Conservation (phyloP, 129 eudicot genomes). For the Flaveria linearis region DNA sequence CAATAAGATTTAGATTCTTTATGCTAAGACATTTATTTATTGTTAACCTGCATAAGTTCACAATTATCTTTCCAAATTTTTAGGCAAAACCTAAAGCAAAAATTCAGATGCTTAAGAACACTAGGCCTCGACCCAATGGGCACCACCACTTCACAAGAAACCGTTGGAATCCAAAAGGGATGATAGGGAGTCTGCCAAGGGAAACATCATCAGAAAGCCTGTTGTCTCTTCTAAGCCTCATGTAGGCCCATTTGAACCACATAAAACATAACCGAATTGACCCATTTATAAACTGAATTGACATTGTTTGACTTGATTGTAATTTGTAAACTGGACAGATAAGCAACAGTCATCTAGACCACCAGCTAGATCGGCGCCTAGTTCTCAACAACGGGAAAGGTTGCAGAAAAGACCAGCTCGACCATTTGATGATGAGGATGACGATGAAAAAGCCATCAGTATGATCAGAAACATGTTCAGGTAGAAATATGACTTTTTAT, state of each 20-base stretch:
- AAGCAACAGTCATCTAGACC: conserved; percentile 42
- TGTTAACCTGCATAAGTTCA: conserved; percentile 8
- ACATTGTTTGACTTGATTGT: conserved; percentile 15
- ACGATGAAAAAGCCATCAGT: conserved; percentile 44
- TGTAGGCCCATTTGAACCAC: conserved; percentile 37
- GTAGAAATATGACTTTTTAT: too few species aligned
- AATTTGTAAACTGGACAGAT: conserved; percentile 43
- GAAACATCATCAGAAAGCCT: conserved; percentile 39
- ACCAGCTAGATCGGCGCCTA: conserved; percentile 33
- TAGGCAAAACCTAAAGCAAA: conserved; percentile 60
- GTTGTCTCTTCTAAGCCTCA: conserved; percentile 58
- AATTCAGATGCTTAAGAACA: conserved; percentile 65
- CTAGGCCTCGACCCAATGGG: conserved; percentile 55
- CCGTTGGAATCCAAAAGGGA: conserved; percentile 41
- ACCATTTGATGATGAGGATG: conserved; percentile 42
- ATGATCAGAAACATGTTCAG: conserved; percentile 75
- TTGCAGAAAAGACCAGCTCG: conserved; percentile 55
- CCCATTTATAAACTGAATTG: not conserved
- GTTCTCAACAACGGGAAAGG: conserved; percentile 39
- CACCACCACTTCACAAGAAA: conserved; percentile 43
- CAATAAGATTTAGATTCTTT: conserved; percentile 40
- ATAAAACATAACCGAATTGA: not conserved
- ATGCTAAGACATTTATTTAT: not conserved
- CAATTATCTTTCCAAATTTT: conserved; percentile 8
- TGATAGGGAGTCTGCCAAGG: conserved; percentile 38